These are phyloP conservation scores for Penicillium sp. DNA, from an alignment of 2,329 filamentous ascomycete genomes.

Conservation along the genomic window DNA sequence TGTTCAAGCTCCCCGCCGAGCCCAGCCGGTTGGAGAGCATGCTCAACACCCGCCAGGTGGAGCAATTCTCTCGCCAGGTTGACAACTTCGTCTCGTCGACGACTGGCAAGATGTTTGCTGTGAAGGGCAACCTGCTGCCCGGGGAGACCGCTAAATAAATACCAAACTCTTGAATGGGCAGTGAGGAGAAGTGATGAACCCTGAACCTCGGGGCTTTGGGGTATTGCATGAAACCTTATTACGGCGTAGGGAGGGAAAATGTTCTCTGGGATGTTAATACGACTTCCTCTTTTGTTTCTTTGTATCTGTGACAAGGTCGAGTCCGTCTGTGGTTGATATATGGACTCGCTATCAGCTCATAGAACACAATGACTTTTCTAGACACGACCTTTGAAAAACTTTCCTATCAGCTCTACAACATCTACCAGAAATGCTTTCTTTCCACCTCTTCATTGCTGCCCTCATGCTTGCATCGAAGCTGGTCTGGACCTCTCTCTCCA, in stretches of 20 bases:
- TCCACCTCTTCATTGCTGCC: neutral
- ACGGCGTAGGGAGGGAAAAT: slow-evolving; percentile 47
- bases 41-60: slow-evolving; percentile 92
- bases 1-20: slow-evolving; percentile 97
- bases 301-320: slow-evolving; percentile 35
- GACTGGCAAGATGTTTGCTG: slow-evolving; percentile 96
- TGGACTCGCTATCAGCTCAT: slow-evolving; percentile 26
- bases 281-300: slow-evolving; percentile 38
- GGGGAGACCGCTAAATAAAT: slow-evolving; percentile 50
- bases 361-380: slow-evolving; percentile 25
- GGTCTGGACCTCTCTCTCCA: neutral
- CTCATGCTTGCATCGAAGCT: neutral
- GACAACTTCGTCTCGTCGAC: slow-evolving; percentile 93
- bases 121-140: slow-evolving; percentile 69
- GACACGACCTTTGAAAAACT: slow-evolving; percentile 12
- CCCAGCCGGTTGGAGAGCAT: slow-evolving; percentile 90
- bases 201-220: slow-evolving; percentile 31
- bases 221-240: slow-evolving; percentile 45
- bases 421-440: neutral
- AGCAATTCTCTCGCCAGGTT: slow-evolving; percentile 96
- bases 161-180: neutral
- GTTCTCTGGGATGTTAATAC: slow-evolving; percentile 44
- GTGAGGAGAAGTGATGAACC: slow-evolving; percentile 10
- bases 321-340: slow-evolving; percentile 22
- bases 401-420: neutral